Evolutionary conservation across 495 filamentous ascomycete genomes (phyloP).

Genomic region (Xanthoparmelia taractica): DNA sequence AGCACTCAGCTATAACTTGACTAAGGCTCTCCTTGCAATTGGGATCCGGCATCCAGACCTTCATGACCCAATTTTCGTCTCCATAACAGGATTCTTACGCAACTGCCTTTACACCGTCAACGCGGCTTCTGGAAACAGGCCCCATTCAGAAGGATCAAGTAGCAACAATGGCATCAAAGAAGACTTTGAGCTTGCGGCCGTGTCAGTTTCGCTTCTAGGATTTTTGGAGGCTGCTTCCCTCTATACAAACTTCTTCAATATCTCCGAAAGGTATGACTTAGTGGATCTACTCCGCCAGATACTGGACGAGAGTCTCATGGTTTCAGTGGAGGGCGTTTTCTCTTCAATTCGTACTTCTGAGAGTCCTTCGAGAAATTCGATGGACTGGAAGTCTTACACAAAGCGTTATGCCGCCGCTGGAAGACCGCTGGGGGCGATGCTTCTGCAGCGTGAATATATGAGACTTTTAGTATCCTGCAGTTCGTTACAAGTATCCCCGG

Average conservation of each 20-base stretch:
- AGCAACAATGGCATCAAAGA: conserved; percentile 50
- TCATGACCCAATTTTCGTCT: conserved; percentile 50
- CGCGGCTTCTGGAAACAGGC: conserved; percentile 29
- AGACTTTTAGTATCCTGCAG: conserved; percentile 70
- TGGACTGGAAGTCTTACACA: conserved; percentile 74
- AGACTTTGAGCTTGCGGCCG: conserved; percentile 58
- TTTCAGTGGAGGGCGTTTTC: conserved; percentile 76
- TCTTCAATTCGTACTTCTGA: conserved; percentile 69
- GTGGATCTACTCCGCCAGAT: conserved; percentile 61
- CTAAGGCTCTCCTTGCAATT: conserved; percentile 68
- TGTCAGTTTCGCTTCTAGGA: conserved; percentile 74
- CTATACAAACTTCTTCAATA: conserved; percentile 70
- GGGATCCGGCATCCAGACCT: conserved; percentile 61
- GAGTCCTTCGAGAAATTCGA: conserved; percentile 41
- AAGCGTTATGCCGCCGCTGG: conserved; percentile 73
- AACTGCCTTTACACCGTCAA: conserved; percentile 52
- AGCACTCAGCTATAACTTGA: conserved; percentile 67
- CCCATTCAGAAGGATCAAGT: conserved; percentile 42
- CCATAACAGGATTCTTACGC: conserved; percentile 58
- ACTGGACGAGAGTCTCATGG: conserved; percentile 73
- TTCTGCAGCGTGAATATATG: conserved; percentile 80
- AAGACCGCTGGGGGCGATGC: conserved; percentile 83
- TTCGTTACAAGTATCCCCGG: conserved; percentile 58
- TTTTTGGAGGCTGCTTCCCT: conserved; percentile 75
- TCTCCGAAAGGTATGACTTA: conserved; percentile 59